Base-by-base conservation (phyloP, 352 stramenopile genomes). In the Globisporangium canariense region DNA sequence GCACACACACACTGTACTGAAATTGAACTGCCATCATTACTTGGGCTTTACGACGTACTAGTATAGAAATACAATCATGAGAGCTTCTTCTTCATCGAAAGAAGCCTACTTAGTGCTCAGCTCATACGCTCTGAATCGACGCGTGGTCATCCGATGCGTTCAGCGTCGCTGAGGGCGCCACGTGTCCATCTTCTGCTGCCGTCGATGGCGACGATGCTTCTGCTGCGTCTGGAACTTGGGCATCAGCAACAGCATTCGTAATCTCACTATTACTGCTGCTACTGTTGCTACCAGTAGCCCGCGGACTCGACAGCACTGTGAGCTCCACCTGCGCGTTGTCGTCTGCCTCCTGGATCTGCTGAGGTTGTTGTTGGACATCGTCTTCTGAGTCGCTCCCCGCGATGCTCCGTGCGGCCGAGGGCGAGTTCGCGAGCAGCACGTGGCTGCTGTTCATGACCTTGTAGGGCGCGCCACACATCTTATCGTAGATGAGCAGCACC, bases 381-480 rank as follows among this genome's bases (percentile, higher is more conserved):
- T 74, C 67, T 2, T 80, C 72, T 14, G 75, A 78, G 22, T 78
- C 73, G 38, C 64, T 75, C 38, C 67, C 66, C 6, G 74, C 66
- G 20, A 74, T 54, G 1, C 65, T 69, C 36, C 63, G 66, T 25
- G 66, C 81, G 6, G 71, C 75, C 3, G 80, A 86, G 13, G 80
- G 82, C 8, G 80, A 82, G 65, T 69, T 81, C 13, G 82, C 76
- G 34, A 91, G 71, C 58, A 82, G 66, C 60, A 89, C 76, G 51
- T 84, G 83, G 60, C 78, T 89, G 65, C 83, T 91, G 71, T 92
- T 90, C 68, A 83, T 85, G 63, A 92, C 75, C 68, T 92, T 92
- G 71, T 90, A 90, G 6, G 81, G 81, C 0, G 79, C 78, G 1
- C 70, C 69, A 36, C 83, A 92, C 83, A 89, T 92, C 63, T 85